Percentiles rank a stretch among this genome's conserved stretches.
Conservation (phyloP, 2,329 filamentous ascomycete species). For the Arachnopeziza araneosa region DNA sequence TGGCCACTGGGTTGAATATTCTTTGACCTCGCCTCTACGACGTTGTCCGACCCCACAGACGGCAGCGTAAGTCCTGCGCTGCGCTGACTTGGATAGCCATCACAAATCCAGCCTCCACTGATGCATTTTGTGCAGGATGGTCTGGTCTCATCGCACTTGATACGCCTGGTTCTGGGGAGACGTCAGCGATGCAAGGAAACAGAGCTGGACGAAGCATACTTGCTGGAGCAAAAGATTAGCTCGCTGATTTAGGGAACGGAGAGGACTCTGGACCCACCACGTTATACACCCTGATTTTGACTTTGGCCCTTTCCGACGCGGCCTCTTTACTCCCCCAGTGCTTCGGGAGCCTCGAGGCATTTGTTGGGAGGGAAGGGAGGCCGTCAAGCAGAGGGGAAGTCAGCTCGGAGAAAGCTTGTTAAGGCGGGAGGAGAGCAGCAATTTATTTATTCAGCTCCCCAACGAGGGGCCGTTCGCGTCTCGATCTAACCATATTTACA, state of each 20-base stretch:
- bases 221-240: neutral
- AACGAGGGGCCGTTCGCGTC: neutral
- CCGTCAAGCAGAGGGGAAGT: neutral
- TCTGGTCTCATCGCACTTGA: neutral
- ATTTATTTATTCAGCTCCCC: neutral
- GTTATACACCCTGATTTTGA: neutral
- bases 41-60: neutral
- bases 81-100: slow-evolving; percentile 8
- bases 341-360: neutral
- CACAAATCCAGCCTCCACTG: slow-evolving; percentile 12
- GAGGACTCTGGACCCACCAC: neutral
- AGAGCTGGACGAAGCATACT: neutral
- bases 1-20: neutral
- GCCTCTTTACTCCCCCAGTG: neutral
- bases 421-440: neutral
- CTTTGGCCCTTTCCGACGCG: neutral
- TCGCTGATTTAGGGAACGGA: neutral
- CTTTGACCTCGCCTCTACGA: neutral
- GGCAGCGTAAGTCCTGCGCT: neutral
- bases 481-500: neutral
- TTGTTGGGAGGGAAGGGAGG: neutral
- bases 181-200: neutral
- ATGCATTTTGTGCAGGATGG: slow-evolving; percentile 6
- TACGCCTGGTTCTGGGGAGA: neutral
- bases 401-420: no score